Evolutionary conservation across 495 filamentous ascomycete species (phyloP), one percentile per base, ranked within the genome.

Genomic region (Stereocaulon alpinum): DNA sequence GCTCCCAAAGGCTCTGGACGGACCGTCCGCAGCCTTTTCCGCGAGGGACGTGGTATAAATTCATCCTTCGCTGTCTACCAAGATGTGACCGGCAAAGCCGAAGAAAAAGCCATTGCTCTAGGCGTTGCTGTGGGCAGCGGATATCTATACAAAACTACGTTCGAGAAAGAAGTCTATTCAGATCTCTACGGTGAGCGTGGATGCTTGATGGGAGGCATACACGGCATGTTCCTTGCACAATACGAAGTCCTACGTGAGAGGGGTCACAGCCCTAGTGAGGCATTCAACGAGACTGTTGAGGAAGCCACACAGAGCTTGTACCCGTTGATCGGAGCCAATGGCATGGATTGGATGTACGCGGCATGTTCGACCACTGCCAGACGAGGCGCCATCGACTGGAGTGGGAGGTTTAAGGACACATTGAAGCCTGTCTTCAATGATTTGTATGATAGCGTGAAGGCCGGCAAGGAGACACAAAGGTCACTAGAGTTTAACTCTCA

Each of bases 341-440:
- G 93, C 66, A 98, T 98, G 93, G 93, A 97, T 81, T 98, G 93
- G 89, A 97, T 98, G 94, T 98, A 95, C 80, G 90, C 91, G 67
- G 93, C 93, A 64, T 98, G 93, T 87, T 97, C 92, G 56, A 97
- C 94, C 68, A 97, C 94, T 43, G 93, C 93, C 68, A 88, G 93
- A 71, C 91, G 93, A 71, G 93, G 93, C 77, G 93, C 93, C 76
- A 95, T 98, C 71, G 93, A 97, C 82, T 98, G 93, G 94, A 92
- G 87, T 72, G 81, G 82, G 70, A 79, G 77, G 66, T 97, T 97
- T 87, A 95, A 94, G 85, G 86, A 89, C 65, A 89, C 85, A 64
- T 80, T 97, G 73, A 97, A 98, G 85, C 93, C 94, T 66, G 86
- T 98, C 66, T 97, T 98, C 83, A 91, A 95, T 77, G 78, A 89